Evolutionary conservation across 495 filamentous ascomycete species (phyloP).

Genomic region (Neurospora sp.): DNA sequence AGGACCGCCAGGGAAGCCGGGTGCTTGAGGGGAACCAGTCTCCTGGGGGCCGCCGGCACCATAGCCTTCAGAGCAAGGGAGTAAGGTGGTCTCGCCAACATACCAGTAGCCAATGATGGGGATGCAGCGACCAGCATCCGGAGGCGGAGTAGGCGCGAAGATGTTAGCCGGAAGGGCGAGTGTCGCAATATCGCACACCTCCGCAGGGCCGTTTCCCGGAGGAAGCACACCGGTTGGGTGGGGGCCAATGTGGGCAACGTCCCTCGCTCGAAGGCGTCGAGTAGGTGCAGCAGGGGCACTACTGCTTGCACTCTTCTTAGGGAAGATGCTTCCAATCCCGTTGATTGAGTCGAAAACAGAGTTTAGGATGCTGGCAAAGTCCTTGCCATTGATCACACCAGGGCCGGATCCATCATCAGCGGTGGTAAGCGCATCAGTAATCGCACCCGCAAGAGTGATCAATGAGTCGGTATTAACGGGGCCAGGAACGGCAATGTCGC

Average conservation of each 20-base stretch:
- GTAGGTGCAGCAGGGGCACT: background rate
- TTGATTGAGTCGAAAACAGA: background rate
- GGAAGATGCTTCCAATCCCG: background rate
- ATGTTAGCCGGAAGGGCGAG: background rate
- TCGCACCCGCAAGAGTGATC: background rate
- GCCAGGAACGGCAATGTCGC: background rate
- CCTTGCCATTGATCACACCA: background rate
- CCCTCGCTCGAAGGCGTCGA: background rate
- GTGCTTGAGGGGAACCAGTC: background rate
- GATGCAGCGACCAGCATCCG: background rate
- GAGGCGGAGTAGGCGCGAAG: background rate
- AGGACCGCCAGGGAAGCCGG: background rate
- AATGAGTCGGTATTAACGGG: background rate
- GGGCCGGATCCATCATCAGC: background rate
- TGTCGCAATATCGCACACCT: background rate
- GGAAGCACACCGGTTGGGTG: background rate
- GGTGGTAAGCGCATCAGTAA: background rate
- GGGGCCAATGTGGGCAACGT: background rate
- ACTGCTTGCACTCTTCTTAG: background rate
- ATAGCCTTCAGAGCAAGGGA: background rate
- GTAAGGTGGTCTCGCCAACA: background rate
- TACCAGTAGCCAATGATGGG: background rate
- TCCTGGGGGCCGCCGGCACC: background rate
- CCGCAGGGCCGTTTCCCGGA: background rate
- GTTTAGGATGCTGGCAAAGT: background rate